Evolutionary conservation across 2,329 filamentous ascomycete species (phyloP).

Genomic region (Fusarium bactridioides): DNA sequence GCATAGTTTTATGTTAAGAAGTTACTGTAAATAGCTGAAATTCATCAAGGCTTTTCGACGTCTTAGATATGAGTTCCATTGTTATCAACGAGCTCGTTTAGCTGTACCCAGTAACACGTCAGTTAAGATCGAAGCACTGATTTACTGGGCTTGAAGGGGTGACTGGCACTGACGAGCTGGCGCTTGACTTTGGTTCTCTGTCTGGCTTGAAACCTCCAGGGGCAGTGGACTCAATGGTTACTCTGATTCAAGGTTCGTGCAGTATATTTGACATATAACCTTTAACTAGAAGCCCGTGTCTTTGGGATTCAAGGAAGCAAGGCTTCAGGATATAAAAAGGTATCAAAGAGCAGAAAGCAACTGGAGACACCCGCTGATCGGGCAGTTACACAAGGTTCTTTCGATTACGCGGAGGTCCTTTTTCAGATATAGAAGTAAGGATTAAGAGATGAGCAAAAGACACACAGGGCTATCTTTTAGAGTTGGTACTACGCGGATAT

Average conservation of each 20-base stretch:
- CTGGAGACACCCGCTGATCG: background rate
- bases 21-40: background rate
- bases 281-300: background rate
- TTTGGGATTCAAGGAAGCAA: background rate
- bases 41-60: background rate
- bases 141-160: background rate
- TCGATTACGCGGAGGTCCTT: too few relatives aligned
- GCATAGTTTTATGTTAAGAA: background rate
- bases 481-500: background rate
- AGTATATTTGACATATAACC: background rate
- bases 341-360: background rate
- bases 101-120: fast-evolving
- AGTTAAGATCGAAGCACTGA: too few relatives aligned
- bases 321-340: background rate
- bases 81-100: background rate
- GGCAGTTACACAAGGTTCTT: background rate
- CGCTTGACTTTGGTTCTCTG: background rate
- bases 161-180: too few relatives aligned
- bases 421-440: background rate
- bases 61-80: background rate
- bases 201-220: background rate
- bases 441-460: too few relatives aligned
- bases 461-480: too few relatives aligned
- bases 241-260: background rate
- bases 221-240: background rate